Base-by-base conservation (phyloP, 371 early-diverging fungal species). In the Mucor velutinosus region DNA sequence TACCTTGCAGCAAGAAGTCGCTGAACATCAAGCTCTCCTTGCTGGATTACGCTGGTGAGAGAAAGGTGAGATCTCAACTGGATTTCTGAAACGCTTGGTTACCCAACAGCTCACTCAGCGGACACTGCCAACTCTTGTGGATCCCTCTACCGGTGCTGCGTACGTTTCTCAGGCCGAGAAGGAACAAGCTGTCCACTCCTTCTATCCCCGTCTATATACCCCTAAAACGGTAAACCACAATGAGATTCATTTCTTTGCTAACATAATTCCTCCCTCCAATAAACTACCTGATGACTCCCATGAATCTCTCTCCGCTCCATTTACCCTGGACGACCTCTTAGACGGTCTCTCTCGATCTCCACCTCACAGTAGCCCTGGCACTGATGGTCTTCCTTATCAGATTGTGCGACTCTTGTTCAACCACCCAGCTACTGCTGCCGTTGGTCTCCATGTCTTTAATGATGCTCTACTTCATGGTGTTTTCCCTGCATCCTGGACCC, bases 11-110 rank as follows among this genome's bases (percentile, higher is more conserved):
- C 37, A 53, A 37, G 51, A 62, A 25, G 3, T 62, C 4, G 30
- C 30, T 7, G 62, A 62, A 14, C 57, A 10, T 1, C 58, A 57
- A 7, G 58, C 58, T 14, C 62, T 67, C 14, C 45, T 58, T 12
- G 21, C 68, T 10, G 29, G 62, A 23, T 1, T 55, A 2, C 70
- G 33, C 15, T 70, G 65, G 62, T 7, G 65, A 7, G 65, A 65
- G 65, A 15, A 49, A 11, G 62, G 65, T 29, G 69, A 64, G 29
- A 39, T 2, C 4, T 64, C 70, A 14, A 56, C 64, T 4, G 56
- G 57, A 17, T 69, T 60, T 23, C 49, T 69, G 4, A 64, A 64
- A 55, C 32, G 51, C 0, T 56, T 62, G 6, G 17, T 58, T 23
- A 14, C 27, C 11, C 33, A 29, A 4, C 39, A 56, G 0, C 19